Percentiles rank a stretch among this genome's conserved stretches.
Evolutionary conservation across 2,329 filamentous ascomycete genomes (phyloP).

Genomic region (Karstenula rhodostoma): DNA sequence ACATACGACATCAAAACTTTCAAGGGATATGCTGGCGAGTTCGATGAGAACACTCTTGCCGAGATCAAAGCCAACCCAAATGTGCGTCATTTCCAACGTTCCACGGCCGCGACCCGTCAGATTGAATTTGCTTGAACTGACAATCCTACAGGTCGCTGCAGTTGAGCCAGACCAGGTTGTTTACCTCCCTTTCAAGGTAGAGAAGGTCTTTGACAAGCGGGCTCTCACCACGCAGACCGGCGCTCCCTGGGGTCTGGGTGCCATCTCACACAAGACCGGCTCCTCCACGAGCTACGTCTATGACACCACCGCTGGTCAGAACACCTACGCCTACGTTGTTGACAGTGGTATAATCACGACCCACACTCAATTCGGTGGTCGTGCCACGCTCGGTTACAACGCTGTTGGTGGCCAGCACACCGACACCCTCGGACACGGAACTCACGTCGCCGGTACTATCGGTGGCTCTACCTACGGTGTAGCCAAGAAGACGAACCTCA

Average conservation of each 20-base stretch:
- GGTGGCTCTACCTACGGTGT: slow-evolving; percentile 43
- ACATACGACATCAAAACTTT: slow-evolving; percentile 54
- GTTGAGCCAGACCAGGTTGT: slow-evolving; percentile 27
- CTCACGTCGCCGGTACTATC: slow-evolving; percentile 49
- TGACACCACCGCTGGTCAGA: slow-evolving; percentile 24
- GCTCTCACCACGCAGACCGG: slow-evolving; percentile 27
- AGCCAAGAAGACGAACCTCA: slow-evolving; percentile 34
- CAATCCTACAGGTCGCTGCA: slow-evolving; percentile 18
- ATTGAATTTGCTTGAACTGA: background rate
- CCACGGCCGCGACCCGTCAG: background rate
- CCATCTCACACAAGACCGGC: slow-evolving; percentile 26
- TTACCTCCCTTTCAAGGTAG: slow-evolving; percentile 23
- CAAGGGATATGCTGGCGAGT: slow-evolving; percentile 54
- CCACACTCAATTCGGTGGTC: slow-evolving; percentile 53
- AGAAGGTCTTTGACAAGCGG: slow-evolving; percentile 22
- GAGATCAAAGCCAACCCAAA: slow-evolving; percentile 46
- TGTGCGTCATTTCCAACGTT: slow-evolving; percentile 16
- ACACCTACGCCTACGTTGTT: slow-evolving; percentile 64
- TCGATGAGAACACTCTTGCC: slow-evolving; percentile 54
- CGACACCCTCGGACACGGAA: slow-evolving; percentile 38
- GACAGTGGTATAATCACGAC: slow-evolving; percentile 64
- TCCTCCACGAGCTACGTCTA: slow-evolving; percentile 27
- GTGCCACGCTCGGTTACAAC: slow-evolving; percentile 29
- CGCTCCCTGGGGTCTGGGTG: slow-evolving; percentile 34
- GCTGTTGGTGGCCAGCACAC: slow-evolving; percentile 17